Percentiles rank a stretch among this genome's conserved stretches.
phyloP scores from a whole-genome alignment of 2,329 filamentous ascomycete genomes.

The Pezicula neosporulosa region DNA sequence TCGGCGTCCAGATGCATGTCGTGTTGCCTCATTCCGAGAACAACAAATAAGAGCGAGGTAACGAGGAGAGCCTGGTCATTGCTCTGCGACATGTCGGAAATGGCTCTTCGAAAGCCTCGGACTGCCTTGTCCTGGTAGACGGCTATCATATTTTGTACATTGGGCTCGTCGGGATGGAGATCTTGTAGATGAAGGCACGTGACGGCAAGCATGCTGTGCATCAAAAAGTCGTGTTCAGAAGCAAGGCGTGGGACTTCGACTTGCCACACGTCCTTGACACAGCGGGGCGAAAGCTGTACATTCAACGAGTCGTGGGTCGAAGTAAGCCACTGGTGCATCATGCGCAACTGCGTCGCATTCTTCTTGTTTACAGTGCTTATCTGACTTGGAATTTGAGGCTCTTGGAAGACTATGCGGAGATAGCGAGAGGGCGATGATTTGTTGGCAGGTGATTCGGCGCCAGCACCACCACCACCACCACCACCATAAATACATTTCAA shows the following conservation, averaged over 20 bases:
- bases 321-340: constrained; percentile 1
- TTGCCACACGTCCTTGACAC: neutral
- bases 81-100: neutral
- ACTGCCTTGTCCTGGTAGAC: neutral
- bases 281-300: too few relatives aligned
- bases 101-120: neutral
- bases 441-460: too few relatives aligned
- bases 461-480: neutral
- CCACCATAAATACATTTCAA: neutral
- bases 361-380: neutral
- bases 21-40: neutral
- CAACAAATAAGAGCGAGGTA: neutral
- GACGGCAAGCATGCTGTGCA: neutral
- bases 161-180: neutral
- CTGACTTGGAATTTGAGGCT: neutral
- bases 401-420: neutral
- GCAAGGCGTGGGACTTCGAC: neutral
- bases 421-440: neutral
- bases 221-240: neutral
- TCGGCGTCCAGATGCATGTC: neutral
- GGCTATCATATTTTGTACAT: neutral
- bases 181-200: neutral
- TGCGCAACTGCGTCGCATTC: neutral
- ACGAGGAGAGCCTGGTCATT: neutral
- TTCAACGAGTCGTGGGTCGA: neutral